A percentile compares a stretch with the other conserved stretches of the same genome.
These are phyloP conservation scores for Fusarium duplospermum DNA, from an alignment of 2,329 filamentous ascomycete genomes.

Conservation along the genomic window DNA sequence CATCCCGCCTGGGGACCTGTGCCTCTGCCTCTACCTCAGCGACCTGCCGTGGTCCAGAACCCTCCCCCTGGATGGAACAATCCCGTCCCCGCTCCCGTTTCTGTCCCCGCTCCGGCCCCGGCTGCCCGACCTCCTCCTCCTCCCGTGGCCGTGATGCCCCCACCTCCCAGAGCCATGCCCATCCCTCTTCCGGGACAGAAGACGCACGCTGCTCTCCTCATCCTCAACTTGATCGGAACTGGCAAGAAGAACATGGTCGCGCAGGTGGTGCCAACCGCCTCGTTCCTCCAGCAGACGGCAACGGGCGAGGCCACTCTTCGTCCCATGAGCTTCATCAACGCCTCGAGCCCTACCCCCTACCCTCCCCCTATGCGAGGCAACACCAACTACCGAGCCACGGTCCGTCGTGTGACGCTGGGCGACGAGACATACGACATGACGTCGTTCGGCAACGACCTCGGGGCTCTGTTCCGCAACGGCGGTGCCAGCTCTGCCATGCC, in stretches of 20 bases:
- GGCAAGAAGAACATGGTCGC: conserved; percentile 48
- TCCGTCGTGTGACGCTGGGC: conserved; percentile 40
- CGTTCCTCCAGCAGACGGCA: conserved; percentile 41
- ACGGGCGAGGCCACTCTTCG: conserved; percentile 34
- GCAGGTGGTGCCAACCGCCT: conserved; percentile 49
- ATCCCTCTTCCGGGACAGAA: conserved; percentile 16
- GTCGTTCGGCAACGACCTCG: conserved; percentile 44
- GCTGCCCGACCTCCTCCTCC: not conserved
- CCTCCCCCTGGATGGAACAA: conserved; percentile 20
- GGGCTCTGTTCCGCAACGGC: conserved; percentile 30
- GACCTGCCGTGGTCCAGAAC: conserved; percentile 12
- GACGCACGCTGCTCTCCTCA: conserved; percentile 41
- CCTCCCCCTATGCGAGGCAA: conserved; percentile 12
- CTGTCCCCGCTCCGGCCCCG: not conserved
- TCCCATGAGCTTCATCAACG: conserved; percentile 20
- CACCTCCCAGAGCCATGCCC: conserved; percentile 10
- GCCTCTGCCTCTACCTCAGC: conserved; percentile 1
- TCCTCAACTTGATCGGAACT: conserved; percentile 43
- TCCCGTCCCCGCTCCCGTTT: not conserved
- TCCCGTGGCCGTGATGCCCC: conserved; percentile 2
- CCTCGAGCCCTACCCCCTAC: conserved; percentile 1
- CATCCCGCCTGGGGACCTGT: conserved; percentile 13
- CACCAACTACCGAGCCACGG: conserved; percentile 12
- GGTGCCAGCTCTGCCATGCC: conserved; percentile 27
- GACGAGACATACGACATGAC: conserved; percentile 40